Conservation (phyloP, 1,139 yeast species). For the Suhomyces terraborum region DNA sequence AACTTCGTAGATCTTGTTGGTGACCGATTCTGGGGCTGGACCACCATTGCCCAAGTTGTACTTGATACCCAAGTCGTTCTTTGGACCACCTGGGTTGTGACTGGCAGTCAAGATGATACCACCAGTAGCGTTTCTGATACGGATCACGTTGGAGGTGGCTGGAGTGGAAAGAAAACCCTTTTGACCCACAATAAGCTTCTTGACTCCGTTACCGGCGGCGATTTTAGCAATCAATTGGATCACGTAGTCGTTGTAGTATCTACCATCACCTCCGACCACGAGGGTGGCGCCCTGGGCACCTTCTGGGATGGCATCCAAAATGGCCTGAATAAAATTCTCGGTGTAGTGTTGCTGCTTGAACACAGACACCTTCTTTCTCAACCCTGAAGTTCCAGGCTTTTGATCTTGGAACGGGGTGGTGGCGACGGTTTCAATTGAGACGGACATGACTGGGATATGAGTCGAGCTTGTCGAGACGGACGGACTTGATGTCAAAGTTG, state of each 20-base stretch:
- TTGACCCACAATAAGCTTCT: conserved; percentile 82
- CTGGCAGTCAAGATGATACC: conserved; percentile 96
- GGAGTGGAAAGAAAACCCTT: conserved; percentile 91
- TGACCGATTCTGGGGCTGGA: conserved; percentile 97
- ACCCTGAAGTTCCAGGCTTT: conserved; percentile 97
- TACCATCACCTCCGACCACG: conserved; percentile 97
- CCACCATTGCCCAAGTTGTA: conserved; percentile 96
- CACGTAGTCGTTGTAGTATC: conserved; percentile 82
- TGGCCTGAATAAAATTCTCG: conserved; percentile 90
- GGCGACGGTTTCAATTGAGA: conserved; percentile 31
- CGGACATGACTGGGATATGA: conserved; percentile 6
- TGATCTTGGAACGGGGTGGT: conserved; percentile 89
- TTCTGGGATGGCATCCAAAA: conserved; percentile 85
- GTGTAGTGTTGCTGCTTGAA: conserved; percentile 83
- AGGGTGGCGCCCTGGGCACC: conserved; percentile 73
- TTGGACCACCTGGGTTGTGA: conserved; percentile 98
- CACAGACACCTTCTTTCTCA: conserved; percentile 85
- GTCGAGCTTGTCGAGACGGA: no score
- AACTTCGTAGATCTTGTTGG: conserved; percentile 78
- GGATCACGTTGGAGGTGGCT: conserved; percentile 89
- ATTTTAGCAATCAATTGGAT: conserved; percentile 80
- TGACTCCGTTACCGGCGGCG: conserved; percentile 89
- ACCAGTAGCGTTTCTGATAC: conserved; percentile 71
- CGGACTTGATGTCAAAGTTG: no score
- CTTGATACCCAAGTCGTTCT: conserved; percentile 91